Evolutionary conservation across 2,329 filamentous ascomycete species (phyloP).

Genomic region (Cercospora janseana): DNA sequence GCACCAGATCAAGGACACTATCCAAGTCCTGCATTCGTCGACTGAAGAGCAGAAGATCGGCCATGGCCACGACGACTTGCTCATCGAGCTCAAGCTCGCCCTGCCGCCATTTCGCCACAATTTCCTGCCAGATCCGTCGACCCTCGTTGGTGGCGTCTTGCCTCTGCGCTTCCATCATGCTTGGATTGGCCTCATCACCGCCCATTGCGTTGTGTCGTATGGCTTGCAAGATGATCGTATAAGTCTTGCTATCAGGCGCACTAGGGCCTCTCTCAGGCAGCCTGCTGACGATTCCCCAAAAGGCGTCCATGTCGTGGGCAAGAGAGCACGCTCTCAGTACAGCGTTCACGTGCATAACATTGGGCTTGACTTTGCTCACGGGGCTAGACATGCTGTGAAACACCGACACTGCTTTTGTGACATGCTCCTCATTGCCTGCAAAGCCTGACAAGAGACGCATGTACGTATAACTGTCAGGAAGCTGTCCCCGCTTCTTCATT

Average conservation of each 20-base stretch:
- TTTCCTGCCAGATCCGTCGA: conserved; percentile 75
- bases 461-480: conserved; percentile 78
- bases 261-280: conserved; percentile 63
- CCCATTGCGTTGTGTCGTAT: conserved; percentile 53
- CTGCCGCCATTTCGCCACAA: conserved; percentile 70
- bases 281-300: conserved; percentile 74
- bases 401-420: conserved; percentile 68
- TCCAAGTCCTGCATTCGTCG: conserved; percentile 61
- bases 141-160: conserved; percentile 61
- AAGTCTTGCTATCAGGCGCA: conserved; percentile 70
- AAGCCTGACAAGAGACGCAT: conserved; percentile 79
- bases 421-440: conserved; percentile 56
- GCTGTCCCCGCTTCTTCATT: conserved; percentile 93
- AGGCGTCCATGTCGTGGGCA: conserved; percentile 70
- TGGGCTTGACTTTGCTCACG: conserved; percentile 64
- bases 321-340: conserved; percentile 77
- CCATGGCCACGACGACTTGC: conserved; percentile 76
- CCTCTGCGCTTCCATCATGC: conserved; percentile 30
- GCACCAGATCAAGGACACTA: conserved; percentile 70
- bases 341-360: conserved; percentile 82
- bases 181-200: conserved; percentile 19
- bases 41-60: conserved; percentile 68
- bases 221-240: conserved; percentile 77
- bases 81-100: conserved; percentile 74
- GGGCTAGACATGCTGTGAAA: conserved; percentile 72